A percentile compares a stretch with the other conserved stretches of the same genome.
Conservation (phyloP, 257 asterid species). For the Scutellaria barbata region DNA sequence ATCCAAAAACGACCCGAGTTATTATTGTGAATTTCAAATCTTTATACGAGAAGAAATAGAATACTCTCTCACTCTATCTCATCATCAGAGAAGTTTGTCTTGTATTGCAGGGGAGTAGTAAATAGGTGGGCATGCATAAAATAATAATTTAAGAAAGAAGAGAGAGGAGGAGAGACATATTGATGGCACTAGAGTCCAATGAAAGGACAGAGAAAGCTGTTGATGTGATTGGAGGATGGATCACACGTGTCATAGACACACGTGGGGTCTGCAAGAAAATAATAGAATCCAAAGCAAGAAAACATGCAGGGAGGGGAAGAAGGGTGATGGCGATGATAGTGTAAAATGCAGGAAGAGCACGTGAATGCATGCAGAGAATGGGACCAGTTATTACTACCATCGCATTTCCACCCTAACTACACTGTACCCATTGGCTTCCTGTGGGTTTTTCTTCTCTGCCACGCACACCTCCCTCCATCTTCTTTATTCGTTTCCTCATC, state of each 20-base stretch:
- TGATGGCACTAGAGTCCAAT: conserved; percentile 33
- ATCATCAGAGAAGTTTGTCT: conserved; percentile 55
- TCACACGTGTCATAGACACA: conserved; percentile 61
- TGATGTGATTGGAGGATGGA: conserved; percentile 56
- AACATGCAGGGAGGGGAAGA: conserved; percentile 20
- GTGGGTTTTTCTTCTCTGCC: no score
- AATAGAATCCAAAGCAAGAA: conserved; percentile 63
- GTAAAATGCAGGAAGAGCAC: conserved; percentile 57
- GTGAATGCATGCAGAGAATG: conserved; percentile 76
- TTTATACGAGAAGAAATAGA: not conserved
- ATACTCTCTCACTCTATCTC: not conserved
- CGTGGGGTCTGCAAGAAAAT: conserved; percentile 60
- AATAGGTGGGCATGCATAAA: conserved; percentile 45
- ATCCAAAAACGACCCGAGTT: no score
- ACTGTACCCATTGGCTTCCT: not conserved
- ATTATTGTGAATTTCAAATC: no score
- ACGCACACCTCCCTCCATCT: no score
- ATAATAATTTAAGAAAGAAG: not conserved
- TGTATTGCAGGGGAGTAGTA: conserved; percentile 47
- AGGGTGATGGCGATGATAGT: conserved; percentile 46
- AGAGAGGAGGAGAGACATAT: not conserved
- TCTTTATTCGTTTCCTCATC: no score
- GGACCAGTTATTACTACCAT: conserved; percentile 60
- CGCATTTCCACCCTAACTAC: conserved; percentile 33
- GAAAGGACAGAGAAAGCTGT: conserved; percentile 34